These are phyloP conservation scores for Pulveroboletus sp. DNA, from an alignment of 768 basidiomycete genomes.

Conservation along the genomic window DNA sequence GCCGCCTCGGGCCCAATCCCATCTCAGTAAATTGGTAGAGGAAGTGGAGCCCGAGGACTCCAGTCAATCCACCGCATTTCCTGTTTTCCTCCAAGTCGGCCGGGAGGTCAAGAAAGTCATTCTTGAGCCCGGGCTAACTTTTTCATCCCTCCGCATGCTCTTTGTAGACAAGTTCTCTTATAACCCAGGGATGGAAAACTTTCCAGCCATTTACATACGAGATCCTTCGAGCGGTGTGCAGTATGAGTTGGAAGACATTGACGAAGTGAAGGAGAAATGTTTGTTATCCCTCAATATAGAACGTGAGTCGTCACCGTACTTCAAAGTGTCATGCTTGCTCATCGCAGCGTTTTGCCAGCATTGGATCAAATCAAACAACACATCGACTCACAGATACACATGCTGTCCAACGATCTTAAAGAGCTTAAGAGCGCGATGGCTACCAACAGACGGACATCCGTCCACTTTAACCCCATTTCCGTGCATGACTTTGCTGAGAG, in stretches of 20 bases:
- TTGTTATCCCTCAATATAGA: slow-evolving; percentile 92
- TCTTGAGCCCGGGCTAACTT: slow-evolving; percentile 65
- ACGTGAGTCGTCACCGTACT: slow-evolving; percentile 54
- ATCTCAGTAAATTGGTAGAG: slow-evolving; percentile 17
- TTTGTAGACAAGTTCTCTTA: slow-evolving; percentile 96
- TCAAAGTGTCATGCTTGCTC: slow-evolving; percentile 5
- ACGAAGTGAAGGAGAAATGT: slow-evolving; percentile 86
- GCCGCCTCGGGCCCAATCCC: neutral
- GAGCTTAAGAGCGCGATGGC: slow-evolving; percentile 72
- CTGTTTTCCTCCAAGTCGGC: slow-evolving; percentile 86
- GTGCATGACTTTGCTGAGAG: slow-evolving; percentile 58
- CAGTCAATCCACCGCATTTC: slow-evolving; percentile 34
- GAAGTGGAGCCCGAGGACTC: slow-evolving; percentile 19
- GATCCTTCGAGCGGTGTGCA: slow-evolving; percentile 90
- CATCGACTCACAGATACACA: slow-evolving; percentile 86
- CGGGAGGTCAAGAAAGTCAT: slow-evolving; percentile 84
- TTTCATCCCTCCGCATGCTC: slow-evolving; percentile 72
- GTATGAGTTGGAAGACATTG: slow-evolving; percentile 93
- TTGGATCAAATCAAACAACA: slow-evolving; percentile 99
- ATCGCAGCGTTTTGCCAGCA: slow-evolving; percentile 43
- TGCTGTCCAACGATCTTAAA: slow-evolving; percentile 82
- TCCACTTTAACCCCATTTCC: slow-evolving; percentile 43
- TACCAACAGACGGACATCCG: slow-evolving; percentile 49
- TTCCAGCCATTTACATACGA: slow-evolving; percentile 92
- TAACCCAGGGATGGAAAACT: slow-evolving; percentile 88